phyloP scores from a whole-genome alignment of 805 yeast genomes.

The Debaryomyces maramus region DNA sequence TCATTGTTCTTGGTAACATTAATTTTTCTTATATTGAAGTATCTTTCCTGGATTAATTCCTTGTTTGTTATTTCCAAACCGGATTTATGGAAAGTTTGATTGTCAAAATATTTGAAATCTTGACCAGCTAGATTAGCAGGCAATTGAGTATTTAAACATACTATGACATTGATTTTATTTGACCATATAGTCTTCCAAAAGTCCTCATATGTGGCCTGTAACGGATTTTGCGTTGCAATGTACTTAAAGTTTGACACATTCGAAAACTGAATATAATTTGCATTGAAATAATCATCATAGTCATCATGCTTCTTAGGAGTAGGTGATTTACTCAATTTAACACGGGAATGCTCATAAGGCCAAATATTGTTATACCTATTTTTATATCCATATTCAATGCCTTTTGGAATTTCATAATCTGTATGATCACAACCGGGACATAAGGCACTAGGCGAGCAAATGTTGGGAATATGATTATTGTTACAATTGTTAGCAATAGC shows the following conservation, averaged over 20 bases:
- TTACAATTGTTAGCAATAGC: conserved; percentile 24
- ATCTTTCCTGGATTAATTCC: conserved; percentile 9
- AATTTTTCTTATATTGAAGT: conserved; percentile 18
- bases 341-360: conserved; percentile 52
- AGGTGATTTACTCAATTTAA: conserved; percentile 25
- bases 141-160: conserved; percentile 35
- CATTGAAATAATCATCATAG: conserved; percentile 46
- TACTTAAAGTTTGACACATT: conserved; percentile 26
- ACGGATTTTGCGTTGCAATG: conserved; percentile 49
- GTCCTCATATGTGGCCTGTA: conserved; percentile 41
- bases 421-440: conserved; percentile 45
- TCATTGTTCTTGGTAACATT: conserved; percentile 12
- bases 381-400: conserved; percentile 46
- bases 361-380: conserved; percentile 47
- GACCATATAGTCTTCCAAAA: conserved; percentile 43
- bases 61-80: conserved; percentile 12
- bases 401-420: conserved; percentile 40
- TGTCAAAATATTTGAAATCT: conserved; percentile 18
- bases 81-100: conserved; percentile 16
- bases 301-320: conserved; percentile 12
- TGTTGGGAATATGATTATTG: conserved; percentile 16
- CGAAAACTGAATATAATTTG: conserved; percentile 38
- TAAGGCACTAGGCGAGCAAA: conserved; percentile 41
- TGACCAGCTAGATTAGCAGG: conserved; percentile 17
- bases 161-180: conserved; percentile 34